Evolutionary conservation across 257 asterid species (phyloP), one percentile per base, ranked within the genome.

Genomic region (Plantago elongata): DNA sequence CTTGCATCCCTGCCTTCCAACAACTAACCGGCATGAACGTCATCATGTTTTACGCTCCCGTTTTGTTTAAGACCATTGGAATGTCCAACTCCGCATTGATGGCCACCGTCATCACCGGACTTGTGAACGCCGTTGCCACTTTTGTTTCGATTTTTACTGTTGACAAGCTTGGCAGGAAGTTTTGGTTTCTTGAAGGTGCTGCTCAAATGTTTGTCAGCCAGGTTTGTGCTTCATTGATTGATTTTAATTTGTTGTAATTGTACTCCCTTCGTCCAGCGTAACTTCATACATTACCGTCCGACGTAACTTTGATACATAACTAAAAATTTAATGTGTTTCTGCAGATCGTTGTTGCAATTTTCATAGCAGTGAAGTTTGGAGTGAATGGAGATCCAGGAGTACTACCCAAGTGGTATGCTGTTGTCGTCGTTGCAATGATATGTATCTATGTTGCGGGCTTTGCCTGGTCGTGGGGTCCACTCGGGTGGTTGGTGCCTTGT

Each of bases 401-500:
- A 13, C 15, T 62, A 18, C 17, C 18, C 62, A 54, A 50, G 54
- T 10, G 5, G 3, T 54, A 45, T 0, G 75, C 78, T 0, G 5
- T 0, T 8, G 51, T 16, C 0, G 78, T 78, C 56, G 76, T 78
- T n/a, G 7, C 64, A 12, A 16, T 69, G 1, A 75, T 78, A 11
- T 75, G 81, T 63, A 58, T 65, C 18, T 78, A 65, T 37, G 84
- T 78, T 18, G 76, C 70, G 66, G 58, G 76, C 6, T 78, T 78
- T 15, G 84, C 81, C 7, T 75, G 81, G 84, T 78, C 81, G 16
- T 78, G 81, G 81, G 84, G 78, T 1, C 84, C 84, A 0, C 2
- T 18, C 1, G 27, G 27, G 2, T 22, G 27, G 27, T 22, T 22
- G 27, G 27, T 22, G 27, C 27, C 27, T 22, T 22, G 27, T 2